These are phyloP conservation scores for Hygrophoropsis aurantiaca DNA, from an alignment of 768 basidiomycete species.

Conservation along the genomic window DNA sequence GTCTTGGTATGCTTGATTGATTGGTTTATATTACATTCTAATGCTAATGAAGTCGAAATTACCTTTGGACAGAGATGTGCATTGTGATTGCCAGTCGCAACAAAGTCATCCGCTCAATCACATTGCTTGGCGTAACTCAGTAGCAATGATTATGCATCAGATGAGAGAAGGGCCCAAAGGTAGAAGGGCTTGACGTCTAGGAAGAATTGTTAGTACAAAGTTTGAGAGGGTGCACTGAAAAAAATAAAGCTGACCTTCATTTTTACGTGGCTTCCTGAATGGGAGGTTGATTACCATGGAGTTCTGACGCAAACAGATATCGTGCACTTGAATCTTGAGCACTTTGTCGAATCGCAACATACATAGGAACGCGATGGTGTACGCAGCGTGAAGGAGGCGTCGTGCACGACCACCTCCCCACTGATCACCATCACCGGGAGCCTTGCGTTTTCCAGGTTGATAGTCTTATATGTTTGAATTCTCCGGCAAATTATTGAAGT, in stretches of 20 bases:
- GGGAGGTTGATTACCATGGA: conserved; percentile 20
- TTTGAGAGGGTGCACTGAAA: too few relatives aligned
- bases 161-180: conserved; percentile 19
- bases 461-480: conserved; percentile 18
- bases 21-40: too few relatives aligned
- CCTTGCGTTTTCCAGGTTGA: conserved; percentile 7
- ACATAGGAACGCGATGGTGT: conserved; percentile 33
- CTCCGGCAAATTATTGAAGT: conserved; percentile 21
- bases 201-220: not conserved
- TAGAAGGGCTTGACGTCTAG: conserved; percentile 32
- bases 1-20: too few relatives aligned
- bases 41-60: too few relatives aligned
- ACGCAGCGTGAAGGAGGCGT: conserved; percentile 29
- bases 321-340: conserved; percentile 30
- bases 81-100: too few relatives aligned
- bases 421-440: conserved; percentile 9
- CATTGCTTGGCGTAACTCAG: too few relatives aligned
- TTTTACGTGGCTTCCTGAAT: conserved; percentile 28
- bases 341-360: conserved; percentile 35
- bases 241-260: conserved; percentile 20
- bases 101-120: too few relatives aligned
- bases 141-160: conserved; percentile 32
- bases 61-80: too few relatives aligned
- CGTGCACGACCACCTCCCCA: conserved; percentile 32
- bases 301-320: conserved; percentile 13